Evolutionary conservation across 148 eudicot species (phyloP).

Genomic region (Fagopyrum homotropicum): DNA sequence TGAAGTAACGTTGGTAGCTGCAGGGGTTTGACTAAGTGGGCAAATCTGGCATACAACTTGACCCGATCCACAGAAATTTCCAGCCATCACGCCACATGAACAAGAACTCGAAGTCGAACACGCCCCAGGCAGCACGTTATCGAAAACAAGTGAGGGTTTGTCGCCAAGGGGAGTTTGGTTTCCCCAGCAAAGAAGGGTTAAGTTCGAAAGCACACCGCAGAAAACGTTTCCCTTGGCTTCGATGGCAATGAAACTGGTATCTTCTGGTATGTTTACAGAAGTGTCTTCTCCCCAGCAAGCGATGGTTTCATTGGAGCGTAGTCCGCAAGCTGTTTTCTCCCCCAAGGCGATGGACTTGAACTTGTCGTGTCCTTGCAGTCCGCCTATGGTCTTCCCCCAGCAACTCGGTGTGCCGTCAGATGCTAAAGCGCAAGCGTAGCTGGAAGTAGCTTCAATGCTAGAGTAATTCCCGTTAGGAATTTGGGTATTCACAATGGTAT

Average conservation of each 20-base stretch:
- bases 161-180: conserved; percentile 18
- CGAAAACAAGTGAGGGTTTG: conserved; percentile 21
- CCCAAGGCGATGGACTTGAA: conserved; percentile 61
- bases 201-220: conserved; percentile 51
- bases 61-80: conserved; percentile 33
- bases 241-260: conserved; percentile 31
- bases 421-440: conserved; percentile 45
- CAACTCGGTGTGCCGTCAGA: conserved; percentile 39
- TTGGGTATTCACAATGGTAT: conserved; percentile 17
- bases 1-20: neutral
- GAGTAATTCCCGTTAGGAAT: conserved; percentile 40
- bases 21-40: neutral
- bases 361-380: conserved; percentile 24
- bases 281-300: conserved; percentile 65
- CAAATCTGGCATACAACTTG: neutral
- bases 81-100: conserved; percentile 37
- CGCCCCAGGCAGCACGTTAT: conserved; percentile 54
- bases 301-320: conserved; percentile 44
- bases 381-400: conserved; percentile 49
- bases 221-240: conserved; percentile 42
- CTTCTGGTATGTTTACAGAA: conserved; percentile 32
- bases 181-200: conserved; percentile 72
- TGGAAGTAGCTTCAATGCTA: conserved; percentile 40
- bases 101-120: conserved; percentile 36
- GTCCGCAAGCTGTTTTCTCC: conserved; percentile 48